These are phyloP conservation scores for Ganoderma multipileum DNA, from an alignment of 1,284 basidiomycete genomes.

Conservation along the genomic window DNA sequence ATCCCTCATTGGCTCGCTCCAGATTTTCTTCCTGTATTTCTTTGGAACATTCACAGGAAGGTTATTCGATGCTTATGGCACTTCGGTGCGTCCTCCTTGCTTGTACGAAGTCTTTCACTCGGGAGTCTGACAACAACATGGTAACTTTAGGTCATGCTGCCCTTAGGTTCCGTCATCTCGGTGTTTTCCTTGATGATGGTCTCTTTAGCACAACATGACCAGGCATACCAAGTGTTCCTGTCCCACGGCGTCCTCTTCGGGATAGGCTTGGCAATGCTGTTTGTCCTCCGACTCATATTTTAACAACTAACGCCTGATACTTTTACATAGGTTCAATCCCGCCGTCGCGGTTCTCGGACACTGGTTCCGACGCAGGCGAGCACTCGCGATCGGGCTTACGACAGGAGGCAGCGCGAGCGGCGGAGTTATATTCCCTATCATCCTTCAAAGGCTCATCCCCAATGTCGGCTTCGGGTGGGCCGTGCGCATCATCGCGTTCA, in stretches of 20 bases:
- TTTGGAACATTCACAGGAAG: constrained; percentile 40
- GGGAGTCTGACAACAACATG: background rate
- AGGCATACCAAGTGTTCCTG: constrained; percentile 46
- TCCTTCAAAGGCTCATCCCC: constrained; percentile 63
- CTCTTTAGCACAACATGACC: constrained; percentile 40
- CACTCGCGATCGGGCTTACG: constrained; percentile 58
- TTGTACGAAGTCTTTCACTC: background rate
- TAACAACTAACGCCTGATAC: background rate
- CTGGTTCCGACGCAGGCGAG: constrained; percentile 49
- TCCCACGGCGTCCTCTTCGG: constrained; percentile 45
- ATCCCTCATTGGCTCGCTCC: constrained; percentile 52
- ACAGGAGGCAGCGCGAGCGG: constrained; percentile 50
- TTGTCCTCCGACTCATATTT: constrained; percentile 9
- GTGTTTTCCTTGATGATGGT: constrained; percentile 46
- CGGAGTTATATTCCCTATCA: constrained; percentile 69
- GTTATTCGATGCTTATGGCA: constrained; percentile 47
- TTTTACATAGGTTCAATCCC: constrained; percentile 17
- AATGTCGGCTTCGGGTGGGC: constrained; percentile 67
- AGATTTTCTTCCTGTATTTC: constrained; percentile 48
- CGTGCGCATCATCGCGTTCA: constrained; percentile 46
- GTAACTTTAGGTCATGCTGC: constrained; percentile 36
- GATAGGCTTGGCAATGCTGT: constrained; percentile 43
- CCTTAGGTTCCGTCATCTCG: constrained; percentile 40
- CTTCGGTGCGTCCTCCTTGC: constrained; percentile 21
- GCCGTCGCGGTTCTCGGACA: constrained; percentile 24